Evolutionary conservation across 305 asterid genomes (phyloP).

Genomic region (Plantago rigida): DNA sequence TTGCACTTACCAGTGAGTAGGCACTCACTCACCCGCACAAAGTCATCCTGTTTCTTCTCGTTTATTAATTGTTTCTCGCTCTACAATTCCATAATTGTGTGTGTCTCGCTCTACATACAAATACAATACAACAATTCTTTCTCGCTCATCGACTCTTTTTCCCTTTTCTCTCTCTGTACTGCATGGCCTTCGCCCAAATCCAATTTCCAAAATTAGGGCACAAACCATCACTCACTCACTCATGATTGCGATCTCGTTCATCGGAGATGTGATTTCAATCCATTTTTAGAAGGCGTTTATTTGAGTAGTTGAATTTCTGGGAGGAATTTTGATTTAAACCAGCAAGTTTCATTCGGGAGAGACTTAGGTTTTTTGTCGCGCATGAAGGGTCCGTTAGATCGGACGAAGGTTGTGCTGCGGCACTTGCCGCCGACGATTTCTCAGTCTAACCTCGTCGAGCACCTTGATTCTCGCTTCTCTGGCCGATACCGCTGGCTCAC

Average conservation of each 20-base stretch:
- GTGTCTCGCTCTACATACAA: not conserved
- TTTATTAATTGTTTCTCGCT: not conserved
- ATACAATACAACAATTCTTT: not conserved
- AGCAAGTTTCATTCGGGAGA: conserved; percentile 6
- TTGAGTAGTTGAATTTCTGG: conserved; percentile 25
- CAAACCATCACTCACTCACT: not conserved
- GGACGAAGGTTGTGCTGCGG: conserved; percentile 89
- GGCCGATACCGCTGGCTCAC: conserved; percentile 65
- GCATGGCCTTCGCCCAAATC: conserved; percentile 24
- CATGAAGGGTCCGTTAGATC: conserved; percentile 84
- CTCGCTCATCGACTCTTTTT: not conserved
- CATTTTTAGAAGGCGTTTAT: conserved; percentile 24
- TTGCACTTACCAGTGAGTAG: no score
- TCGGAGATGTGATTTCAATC: conserved; percentile 42
- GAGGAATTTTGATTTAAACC: conserved; percentile 2
- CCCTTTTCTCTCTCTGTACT: conserved; percentile 37
- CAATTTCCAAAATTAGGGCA: conserved; percentile 42
- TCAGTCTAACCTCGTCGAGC: conserved; percentile 67
- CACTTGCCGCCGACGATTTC: conserved; percentile 91
- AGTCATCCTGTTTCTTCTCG: not conserved
- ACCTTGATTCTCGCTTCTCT: conserved; percentile 59
- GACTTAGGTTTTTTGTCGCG: conserved; percentile 52
- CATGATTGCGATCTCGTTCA: not conserved
- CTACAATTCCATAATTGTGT: not conserved
- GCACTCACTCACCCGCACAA: no score